Conservation (phyloP, 805 yeast species). For the Hanseniaspora valbyensis region DNA sequence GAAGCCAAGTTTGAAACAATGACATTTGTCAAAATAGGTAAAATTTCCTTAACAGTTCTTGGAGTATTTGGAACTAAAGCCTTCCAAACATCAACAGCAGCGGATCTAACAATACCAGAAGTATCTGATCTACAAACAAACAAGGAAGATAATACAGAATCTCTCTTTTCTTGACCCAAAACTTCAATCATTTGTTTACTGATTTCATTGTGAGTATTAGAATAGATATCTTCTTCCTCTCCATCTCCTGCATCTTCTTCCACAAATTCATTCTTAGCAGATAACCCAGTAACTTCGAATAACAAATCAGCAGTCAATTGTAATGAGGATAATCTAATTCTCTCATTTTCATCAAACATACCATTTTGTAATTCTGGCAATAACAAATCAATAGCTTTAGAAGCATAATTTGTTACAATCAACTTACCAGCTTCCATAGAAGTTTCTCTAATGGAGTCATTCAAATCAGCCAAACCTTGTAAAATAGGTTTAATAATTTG, state of each 20-base stretch:
- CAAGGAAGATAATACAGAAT: slow-evolving; percentile 69
- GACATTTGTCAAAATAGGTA: slow-evolving; percentile 69
- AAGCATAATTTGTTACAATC: slow-evolving; percentile 81
- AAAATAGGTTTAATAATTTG: slow-evolving; percentile 85
- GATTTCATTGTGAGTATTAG: slow-evolving; percentile 40
- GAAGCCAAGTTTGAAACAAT: slow-evolving; percentile 77
- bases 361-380: slow-evolving; percentile 92
- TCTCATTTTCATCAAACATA: slow-evolving; percentile 63
- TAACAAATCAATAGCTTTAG: slow-evolving; percentile 81
- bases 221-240: slow-evolving; percentile 31
- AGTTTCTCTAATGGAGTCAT: slow-evolving; percentile 77
- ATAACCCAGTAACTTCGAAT: slow-evolving; percentile 86
- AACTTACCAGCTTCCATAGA: slow-evolving; percentile 88
- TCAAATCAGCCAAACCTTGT: slow-evolving; percentile 79
- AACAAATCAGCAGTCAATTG: slow-evolving; percentile 90
- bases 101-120: slow-evolving; percentile 73
- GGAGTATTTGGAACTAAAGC: slow-evolving; percentile 94
- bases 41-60: slow-evolving; percentile 79
- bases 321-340: slow-evolving; percentile 86
- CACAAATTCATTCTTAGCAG: slow-evolving; percentile 62
- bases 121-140: slow-evolving; percentile 91
- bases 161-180: slow-evolving; percentile 81
- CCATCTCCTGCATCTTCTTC: slow-evolving; percentile 49
- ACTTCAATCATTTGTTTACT: slow-evolving; percentile 58
- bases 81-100: slow-evolving; percentile 93